Conservation (phyloP, 2,329 filamentous ascomycete species). For the Beauveria sp. region DNA sequence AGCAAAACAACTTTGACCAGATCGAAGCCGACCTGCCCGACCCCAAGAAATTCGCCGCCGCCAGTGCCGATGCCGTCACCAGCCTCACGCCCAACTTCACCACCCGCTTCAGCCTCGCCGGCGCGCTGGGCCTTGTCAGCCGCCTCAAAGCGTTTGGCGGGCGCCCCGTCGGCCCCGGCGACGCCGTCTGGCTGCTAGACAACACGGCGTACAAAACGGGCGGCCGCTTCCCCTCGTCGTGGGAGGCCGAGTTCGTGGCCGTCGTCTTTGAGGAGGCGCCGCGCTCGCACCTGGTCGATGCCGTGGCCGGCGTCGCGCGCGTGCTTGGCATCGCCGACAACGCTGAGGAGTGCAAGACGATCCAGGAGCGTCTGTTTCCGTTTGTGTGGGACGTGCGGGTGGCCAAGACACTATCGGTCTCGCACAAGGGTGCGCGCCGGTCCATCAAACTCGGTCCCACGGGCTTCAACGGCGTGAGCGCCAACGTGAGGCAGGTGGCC, state of each 20-base stretch:
- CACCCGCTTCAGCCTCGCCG: conserved; percentile 23
- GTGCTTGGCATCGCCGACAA: conserved; percentile 58
- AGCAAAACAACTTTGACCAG: conserved; percentile 32
- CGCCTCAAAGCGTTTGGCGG: conserved; percentile 50
- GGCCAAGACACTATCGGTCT: conserved; percentile 57
- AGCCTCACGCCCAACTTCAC: conserved; percentile 11
- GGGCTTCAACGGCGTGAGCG: conserved; percentile 63
- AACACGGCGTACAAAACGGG: conserved; percentile 68
- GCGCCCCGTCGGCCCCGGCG: conserved; percentile 47
- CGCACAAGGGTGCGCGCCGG: conserved; percentile 37
- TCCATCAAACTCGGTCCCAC: conserved; percentile 58
- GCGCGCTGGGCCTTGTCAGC: conserved; percentile 43
- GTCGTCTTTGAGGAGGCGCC: conserved; percentile 71
- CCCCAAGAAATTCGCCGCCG: conserved; percentile 23
- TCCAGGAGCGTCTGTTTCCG: conserved; percentile 62
- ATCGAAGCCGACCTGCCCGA: conserved; percentile 36
- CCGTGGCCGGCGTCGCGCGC: conserved; percentile 63
- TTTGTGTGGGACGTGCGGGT: conserved; percentile 73
- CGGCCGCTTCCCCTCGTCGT: conserved; percentile 36
- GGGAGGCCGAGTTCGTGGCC: conserved; percentile 77
- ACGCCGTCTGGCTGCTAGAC: conserved; percentile 84
- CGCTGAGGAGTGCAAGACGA: conserved; percentile 48
- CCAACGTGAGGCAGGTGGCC: conserved; percentile 49
- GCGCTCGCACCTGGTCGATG: conserved; percentile 57
- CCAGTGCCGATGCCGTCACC: conserved; percentile 9